phyloP scores from a whole-genome alignment of 2,329 filamentous ascomycete genomes.

The Aspergillus jensenii region DNA sequence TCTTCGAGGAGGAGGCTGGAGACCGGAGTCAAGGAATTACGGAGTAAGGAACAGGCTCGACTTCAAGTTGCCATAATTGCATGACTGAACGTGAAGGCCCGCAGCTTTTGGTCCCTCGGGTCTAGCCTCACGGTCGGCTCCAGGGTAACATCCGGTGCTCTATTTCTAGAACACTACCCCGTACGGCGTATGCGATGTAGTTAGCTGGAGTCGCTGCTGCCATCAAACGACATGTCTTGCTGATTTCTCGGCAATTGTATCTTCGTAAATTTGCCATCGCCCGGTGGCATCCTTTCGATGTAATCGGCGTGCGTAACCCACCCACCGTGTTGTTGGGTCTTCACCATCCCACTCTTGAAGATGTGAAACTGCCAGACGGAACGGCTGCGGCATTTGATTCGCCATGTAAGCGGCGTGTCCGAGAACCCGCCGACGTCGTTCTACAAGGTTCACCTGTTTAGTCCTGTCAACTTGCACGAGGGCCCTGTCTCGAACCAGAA shows the following conservation, averaged over 20 bases:
- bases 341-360: constrained; percentile 5
- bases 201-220: neutral
- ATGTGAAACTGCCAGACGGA: neutral
- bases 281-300: neutral
- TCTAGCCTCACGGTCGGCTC: neutral
- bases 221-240: neutral
- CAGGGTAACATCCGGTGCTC: neutral
- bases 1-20: no score
- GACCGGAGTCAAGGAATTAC: no score
- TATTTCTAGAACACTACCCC: no score
- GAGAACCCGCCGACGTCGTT: neutral
- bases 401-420: constrained; percentile 7
- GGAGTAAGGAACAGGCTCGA: no score
- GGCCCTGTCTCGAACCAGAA: constrained; percentile 1
- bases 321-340: neutral
- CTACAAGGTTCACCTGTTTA: neutral
- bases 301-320: neutral
- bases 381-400: constrained; percentile 12
- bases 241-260: neutral
- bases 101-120: neutral
- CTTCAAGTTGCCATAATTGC: neutral
- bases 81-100: neutral
- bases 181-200: no score
- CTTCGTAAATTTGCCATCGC: neutral
- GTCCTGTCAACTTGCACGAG: neutral